Conservation (phyloP, 306 rosid species). For the Cucumis hystrix region DNA sequence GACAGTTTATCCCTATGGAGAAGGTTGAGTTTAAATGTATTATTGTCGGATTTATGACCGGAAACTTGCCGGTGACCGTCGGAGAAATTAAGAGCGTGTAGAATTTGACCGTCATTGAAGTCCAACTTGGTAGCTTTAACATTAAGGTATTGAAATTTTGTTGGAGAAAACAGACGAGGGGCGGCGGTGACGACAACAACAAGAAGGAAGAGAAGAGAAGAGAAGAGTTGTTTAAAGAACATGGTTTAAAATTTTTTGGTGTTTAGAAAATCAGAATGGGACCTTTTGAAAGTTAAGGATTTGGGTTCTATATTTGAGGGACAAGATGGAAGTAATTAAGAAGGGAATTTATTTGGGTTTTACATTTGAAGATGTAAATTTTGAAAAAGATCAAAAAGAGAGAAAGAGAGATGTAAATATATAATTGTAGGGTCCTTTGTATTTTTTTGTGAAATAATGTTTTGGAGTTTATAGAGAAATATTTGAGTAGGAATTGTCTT, state of each 20-base stretch:
- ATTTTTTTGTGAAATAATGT: not conserved
- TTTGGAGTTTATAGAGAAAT: not conserved
- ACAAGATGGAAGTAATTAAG: not conserved
- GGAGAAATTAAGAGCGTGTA: not conserved
- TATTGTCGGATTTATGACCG: not conserved
- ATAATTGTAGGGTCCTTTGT: not conserved
- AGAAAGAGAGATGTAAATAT: not conserved
- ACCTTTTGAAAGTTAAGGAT: not conserved
- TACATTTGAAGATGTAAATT: not conserved
- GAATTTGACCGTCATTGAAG: not conserved
- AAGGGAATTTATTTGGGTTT: not conserved
- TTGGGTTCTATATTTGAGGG: not conserved
- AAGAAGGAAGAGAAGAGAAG: not conserved
- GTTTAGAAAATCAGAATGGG: not conserved
- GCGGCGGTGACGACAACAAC: not conserved
- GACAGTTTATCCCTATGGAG: conserved; percentile 50
- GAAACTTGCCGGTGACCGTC: not conserved
- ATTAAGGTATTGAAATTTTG: not conserved
- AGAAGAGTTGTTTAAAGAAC: not conserved
- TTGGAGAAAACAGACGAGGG: not conserved
- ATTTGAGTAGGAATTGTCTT: not conserved
- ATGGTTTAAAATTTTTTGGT: not conserved
- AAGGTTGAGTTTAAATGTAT: conserved; percentile 26
- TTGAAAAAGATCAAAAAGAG: not conserved
- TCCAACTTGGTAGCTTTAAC: not conserved